Evolutionary conservation across 768 basidiomycete genomes (phyloP).

Genomic region (Suillus decipiens): DNA sequence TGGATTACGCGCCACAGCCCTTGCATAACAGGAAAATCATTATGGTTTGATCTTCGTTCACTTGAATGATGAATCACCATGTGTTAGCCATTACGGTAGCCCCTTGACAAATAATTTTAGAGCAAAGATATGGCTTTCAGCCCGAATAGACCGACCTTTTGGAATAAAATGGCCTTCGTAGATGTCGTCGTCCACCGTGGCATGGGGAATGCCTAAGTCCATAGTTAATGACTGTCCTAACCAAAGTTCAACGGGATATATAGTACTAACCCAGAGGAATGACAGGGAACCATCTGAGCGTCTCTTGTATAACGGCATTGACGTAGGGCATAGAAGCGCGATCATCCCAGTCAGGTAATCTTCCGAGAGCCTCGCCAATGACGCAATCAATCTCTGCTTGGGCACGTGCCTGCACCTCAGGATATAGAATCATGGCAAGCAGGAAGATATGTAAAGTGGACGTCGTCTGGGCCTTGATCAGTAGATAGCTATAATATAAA

Average conservation of each 20-base stretch:
- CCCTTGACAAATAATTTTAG: too few species aligned
- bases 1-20: too few species aligned
- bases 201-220: slow-evolving; percentile 32
- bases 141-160: slow-evolving; percentile 16
- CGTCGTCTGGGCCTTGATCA: slow-evolving; percentile 15
- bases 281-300: slow-evolving; percentile 27
- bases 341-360: slow-evolving; percentile 25
- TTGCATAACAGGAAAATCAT: too few species aligned
- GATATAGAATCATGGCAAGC: slow-evolving; percentile 27
- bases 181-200: slow-evolving; percentile 39
- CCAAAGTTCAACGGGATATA: neutral
- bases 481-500: neutral
- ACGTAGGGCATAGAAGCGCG: slow-evolving; percentile 23
- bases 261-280: slow-evolving; percentile 16
- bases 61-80: too few species aligned
- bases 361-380: slow-evolving; percentile 18
- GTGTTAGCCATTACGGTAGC: too few species aligned
- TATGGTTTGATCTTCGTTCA: too few species aligned
- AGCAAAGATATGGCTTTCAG: neutral
- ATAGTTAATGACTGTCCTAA: neutral
- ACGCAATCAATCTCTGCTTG: slow-evolving; percentile 22
- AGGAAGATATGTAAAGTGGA: slow-evolving; percentile 24
- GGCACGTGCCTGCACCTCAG: slow-evolving; percentile 24
- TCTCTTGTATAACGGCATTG: slow-evolving; percentile 25
- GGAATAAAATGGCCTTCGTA: slow-evolving; percentile 54